Percentiles rank a stretch among this genome's conserved stretches.
Evolutionary conservation across 2,329 filamentous ascomycete species (phyloP).

Genomic region (Leptographium flavum): DNA sequence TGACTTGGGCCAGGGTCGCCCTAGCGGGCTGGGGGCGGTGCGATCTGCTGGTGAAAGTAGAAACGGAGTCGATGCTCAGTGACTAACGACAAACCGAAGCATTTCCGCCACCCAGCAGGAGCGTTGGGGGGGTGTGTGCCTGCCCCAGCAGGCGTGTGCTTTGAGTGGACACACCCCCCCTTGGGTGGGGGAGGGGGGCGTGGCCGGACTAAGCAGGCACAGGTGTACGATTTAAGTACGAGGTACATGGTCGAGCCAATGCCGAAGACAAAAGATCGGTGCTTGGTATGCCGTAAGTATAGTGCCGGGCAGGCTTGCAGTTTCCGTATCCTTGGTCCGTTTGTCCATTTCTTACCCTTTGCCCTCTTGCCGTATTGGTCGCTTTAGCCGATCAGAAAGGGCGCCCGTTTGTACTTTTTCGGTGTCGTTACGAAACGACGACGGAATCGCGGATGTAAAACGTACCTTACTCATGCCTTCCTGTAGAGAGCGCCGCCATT

Average conservation of each 20-base stretch:
- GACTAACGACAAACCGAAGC: not conserved
- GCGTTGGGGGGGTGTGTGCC: not conserved
- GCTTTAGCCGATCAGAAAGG: no score
- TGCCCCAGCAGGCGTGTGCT: not conserved
- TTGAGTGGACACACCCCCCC: not conserved
- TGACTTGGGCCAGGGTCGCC: constrained; percentile 4
- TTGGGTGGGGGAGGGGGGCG: not conserved
- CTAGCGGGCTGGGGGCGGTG: constrained; percentile 4
- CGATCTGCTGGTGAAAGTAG: constrained; percentile 2
- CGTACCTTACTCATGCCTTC: no score
- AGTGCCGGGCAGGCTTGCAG: not conserved
- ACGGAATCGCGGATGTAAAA: no score
- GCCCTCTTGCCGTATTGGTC: no score
- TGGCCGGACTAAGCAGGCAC: no score
- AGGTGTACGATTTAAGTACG: not conserved
- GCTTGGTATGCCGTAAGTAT: no score
- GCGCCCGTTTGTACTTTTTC: no score
- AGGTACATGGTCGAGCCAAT: not conserved
- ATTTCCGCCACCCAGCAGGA: not conserved
- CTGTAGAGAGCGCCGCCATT: no score
- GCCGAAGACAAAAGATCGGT: not conserved
- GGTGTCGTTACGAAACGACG: no score
- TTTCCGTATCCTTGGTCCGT: no score
- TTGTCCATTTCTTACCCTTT: no score
- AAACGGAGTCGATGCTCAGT: not conserved